Evolutionary conservation across 495 filamentous ascomycete genomes (phyloP).

Genomic region (Penicillium chermesinum): DNA sequence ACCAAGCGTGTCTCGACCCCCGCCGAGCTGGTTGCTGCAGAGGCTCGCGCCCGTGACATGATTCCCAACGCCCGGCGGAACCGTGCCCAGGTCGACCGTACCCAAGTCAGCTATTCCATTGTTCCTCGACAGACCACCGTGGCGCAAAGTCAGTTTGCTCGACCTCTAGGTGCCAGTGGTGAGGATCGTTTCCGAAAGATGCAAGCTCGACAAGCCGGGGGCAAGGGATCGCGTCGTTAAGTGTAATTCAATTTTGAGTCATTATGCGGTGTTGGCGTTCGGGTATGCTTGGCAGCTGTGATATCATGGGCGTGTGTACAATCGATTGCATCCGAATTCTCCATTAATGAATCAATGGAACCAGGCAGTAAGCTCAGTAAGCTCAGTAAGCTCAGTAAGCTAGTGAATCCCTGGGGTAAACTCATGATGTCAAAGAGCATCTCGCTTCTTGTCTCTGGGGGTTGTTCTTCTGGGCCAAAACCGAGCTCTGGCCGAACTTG

Average conservation of each 20-base stretch:
- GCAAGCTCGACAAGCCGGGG: constrained; percentile 58
- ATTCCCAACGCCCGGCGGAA: constrained; percentile 65
- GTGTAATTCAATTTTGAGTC: not conserved
- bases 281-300: constrained; percentile 14
- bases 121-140: constrained; percentile 61
- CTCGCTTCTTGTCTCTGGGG: not conserved
- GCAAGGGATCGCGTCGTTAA: constrained; percentile 8
- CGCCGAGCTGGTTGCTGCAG: constrained; percentile 50
- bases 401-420: no score
- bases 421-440: no score
- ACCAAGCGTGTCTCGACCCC: constrained; percentile 41
- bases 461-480: not conserved
- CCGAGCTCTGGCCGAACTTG: not conserved
- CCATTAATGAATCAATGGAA: no score
- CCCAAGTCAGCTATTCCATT: constrained; percentile 74
- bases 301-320: constrained; percentile 16
- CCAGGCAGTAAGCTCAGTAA: no score
- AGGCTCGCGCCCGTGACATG: constrained; percentile 63
- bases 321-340: constrained; percentile 14
- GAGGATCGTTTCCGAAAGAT: constrained; percentile 79
- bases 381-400: no score
- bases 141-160: constrained; percentile 46
- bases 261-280: constrained; percentile 11
- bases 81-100: constrained; percentile 63
- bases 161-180: constrained; percentile 66